A percentile compares a stretch with the other conserved stretches of the same genome.
phyloP scores from a whole-genome alignment of 2,329 filamentous ascomycete genomes.

The Aspergillus niger region DNA sequence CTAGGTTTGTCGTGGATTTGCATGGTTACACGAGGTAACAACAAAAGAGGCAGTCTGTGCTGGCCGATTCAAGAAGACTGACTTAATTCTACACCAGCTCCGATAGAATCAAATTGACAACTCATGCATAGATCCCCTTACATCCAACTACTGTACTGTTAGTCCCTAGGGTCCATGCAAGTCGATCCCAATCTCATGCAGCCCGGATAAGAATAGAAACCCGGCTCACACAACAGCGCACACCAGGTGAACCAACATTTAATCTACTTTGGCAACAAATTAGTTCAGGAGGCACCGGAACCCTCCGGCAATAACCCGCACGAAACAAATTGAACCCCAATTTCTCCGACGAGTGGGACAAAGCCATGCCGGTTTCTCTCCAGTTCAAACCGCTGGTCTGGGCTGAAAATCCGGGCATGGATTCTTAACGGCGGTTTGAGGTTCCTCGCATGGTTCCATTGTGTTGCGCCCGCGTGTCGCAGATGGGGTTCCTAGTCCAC shows the following conservation, averaged over 20 bases:
- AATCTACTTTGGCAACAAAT: neutral
- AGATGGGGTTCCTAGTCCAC: neutral
- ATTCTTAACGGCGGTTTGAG: slow-evolving; percentile 3
- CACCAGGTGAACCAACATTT: neutral
- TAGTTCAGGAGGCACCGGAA: neutral
- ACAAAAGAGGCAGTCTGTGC: too few relatives aligned
- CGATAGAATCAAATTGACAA: too few relatives aligned
- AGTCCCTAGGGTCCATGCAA: too few relatives aligned
- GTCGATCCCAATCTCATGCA: neutral
- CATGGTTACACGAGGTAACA: too few relatives aligned
- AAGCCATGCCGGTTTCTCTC: neutral
- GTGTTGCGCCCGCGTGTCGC: slow-evolving; percentile 11
- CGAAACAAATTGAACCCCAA: neutral
- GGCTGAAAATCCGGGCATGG: slow-evolving; percentile 5
- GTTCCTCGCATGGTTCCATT: neutral
- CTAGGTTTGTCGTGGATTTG: too few relatives aligned
- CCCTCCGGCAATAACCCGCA: neutral
- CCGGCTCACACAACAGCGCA: neutral
- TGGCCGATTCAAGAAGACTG: too few relatives aligned
- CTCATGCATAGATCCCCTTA: too few relatives aligned
- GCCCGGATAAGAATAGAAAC: neutral
- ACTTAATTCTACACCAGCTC: too few relatives aligned
- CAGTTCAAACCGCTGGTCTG: slow-evolving; percentile 7
- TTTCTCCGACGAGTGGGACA: neutral
- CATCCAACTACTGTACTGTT: too few relatives aligned